Evolutionary conservation across 2,329 filamentous ascomycete species (phyloP).

Genomic region (Talaromyces sp.): DNA sequence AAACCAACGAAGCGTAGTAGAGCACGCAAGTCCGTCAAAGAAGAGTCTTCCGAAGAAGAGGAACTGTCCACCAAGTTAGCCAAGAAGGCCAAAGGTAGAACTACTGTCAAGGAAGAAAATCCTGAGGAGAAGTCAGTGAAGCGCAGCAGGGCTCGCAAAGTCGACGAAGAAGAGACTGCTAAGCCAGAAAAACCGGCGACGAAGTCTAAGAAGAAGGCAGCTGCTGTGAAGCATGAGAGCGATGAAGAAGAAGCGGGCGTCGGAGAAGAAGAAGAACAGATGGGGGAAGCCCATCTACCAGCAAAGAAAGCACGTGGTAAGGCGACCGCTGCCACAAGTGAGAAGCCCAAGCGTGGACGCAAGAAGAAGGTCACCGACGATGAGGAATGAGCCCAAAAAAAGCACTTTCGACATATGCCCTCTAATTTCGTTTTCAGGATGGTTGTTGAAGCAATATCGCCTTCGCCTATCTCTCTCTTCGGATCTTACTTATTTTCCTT

Average conservation of each 20-base stretch:
- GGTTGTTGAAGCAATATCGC: not conserved
- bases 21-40: conserved; percentile 9
- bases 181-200: conserved; percentile 15
- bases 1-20: conserved; percentile 15
- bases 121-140: conserved; percentile 16
- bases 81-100: conserved; percentile 10
- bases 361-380: conserved; percentile 11
- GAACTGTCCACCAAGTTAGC: conserved; percentile 17
- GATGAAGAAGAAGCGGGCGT: not conserved
- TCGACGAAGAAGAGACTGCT: conserved; percentile 18
- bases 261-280: not conserved
- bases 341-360: conserved; percentile 20
- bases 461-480: not conserved
- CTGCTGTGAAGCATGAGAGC: not conserved
- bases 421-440: no score
- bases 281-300: not conserved
- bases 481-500: not conserved
- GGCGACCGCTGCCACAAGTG: not conserved
- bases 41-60: conserved; percentile 20
- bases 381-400: conserved; percentile 4
- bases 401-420: not conserved
- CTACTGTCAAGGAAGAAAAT: not conserved
- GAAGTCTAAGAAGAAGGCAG: conserved; percentile 20
- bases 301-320: conserved; percentile 13
- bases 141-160: conserved; percentile 3